Evolutionary conservation across 1,284 basidiomycete species (phyloP).

Genomic region (Ganoderma sinense): DNA sequence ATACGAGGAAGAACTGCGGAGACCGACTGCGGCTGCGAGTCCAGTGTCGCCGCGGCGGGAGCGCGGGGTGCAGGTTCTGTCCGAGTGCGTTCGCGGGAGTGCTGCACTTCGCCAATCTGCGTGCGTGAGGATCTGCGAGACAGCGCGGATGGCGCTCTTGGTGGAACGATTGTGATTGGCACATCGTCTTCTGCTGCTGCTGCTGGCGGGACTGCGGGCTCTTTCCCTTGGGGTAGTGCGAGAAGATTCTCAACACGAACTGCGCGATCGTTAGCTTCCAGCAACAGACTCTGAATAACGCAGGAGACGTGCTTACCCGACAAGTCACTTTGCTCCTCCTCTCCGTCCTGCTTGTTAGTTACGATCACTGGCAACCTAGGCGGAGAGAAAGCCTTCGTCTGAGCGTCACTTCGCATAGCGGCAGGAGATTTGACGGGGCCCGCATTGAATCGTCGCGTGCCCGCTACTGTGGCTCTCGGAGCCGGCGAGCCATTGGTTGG

Average conservation of each 20-base stretch:
- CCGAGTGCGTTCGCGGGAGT: conserved; percentile 15
- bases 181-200: neutral
- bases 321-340: conserved; percentile 26
- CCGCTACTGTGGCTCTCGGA: conserved; percentile 8
- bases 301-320: conserved; percentile 27
- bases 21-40: conserved; percentile 16
- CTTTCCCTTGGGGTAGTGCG: conserved; percentile 30
- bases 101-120: conserved; percentile 11
- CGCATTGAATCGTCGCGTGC: conserved; percentile 8
- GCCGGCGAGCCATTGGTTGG: conserved; percentile 16
- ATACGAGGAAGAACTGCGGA: conserved; percentile 28
- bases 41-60: neutral
- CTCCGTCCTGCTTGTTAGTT: conserved; percentile 15
- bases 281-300: neutral
- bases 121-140: conserved; percentile 25
- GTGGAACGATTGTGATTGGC: conserved; percentile 11
- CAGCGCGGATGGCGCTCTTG: conserved; percentile 26
- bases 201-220: conserved; percentile 17
- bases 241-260: conserved; percentile 38
- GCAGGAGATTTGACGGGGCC: conserved; percentile 23
- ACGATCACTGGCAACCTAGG: conserved; percentile 29
- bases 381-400: conserved; percentile 32
- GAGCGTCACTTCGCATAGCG: conserved; percentile 9
- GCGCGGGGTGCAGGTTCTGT: conserved; percentile 19
- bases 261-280: conserved; percentile 10